phyloP scores from a whole-genome alignment of 2,329 filamentous ascomycete genomes.

The Zymoseptoria crescenta region DNA sequence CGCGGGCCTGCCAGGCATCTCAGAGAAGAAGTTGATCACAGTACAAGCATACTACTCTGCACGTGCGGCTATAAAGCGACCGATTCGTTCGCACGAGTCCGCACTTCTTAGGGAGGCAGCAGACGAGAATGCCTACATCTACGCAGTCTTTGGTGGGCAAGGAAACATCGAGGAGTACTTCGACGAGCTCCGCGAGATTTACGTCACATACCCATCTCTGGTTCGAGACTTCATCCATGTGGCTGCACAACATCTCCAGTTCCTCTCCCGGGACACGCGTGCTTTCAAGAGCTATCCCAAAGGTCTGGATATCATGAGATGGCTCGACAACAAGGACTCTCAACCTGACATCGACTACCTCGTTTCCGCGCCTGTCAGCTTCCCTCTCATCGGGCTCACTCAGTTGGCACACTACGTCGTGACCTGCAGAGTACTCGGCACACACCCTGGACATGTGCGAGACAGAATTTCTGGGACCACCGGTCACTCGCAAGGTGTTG shows the following conservation, averaged over 20 bases:
- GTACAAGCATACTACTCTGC: constrained; percentile 88
- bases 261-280: constrained; percentile 69
- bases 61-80: constrained; percentile 71
- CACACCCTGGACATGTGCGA: constrained; percentile 79
- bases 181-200: constrained; percentile 87
- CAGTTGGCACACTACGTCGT: constrained; percentile 95
- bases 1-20: constrained; percentile 78
- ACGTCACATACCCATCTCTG: constrained; percentile 84
- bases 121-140: constrained; percentile 75
- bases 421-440: constrained; percentile 82
- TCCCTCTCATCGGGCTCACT: constrained; percentile 90
- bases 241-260: constrained; percentile 80
- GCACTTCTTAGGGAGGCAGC: constrained; percentile 82
- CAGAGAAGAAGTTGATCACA: constrained; percentile 83
- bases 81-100: constrained; percentile 87
- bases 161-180: constrained; percentile 99
- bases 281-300: constrained; percentile 96
- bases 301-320: constrained; percentile 88
- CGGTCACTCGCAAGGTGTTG: constrained; percentile 92
- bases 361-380: constrained; percentile 88
- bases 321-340: constrained; percentile 80
- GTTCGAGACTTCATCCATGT: constrained; percentile 75
- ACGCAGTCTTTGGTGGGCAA: constrained; percentile 92
- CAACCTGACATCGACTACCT: constrained; percentile 93
- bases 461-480: constrained; percentile 81